Base-by-base conservation (phyloP, 192 early-diverging fungal species). In the Linnemannia elongata region DNA sequence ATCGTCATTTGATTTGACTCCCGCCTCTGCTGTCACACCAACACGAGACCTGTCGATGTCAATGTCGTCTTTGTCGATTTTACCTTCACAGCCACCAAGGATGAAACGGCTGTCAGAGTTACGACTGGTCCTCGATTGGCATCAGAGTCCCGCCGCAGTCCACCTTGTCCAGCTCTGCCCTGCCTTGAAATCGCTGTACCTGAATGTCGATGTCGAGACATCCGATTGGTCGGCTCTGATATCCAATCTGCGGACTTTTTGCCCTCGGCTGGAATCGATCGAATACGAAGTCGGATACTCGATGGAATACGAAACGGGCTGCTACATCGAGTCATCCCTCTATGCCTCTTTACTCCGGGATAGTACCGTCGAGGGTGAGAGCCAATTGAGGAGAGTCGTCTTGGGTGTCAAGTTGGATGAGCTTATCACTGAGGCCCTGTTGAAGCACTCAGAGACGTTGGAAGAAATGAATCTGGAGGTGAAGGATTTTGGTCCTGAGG, bases 171-270 rank as follows among this genome's bases (percentile, higher is more conserved):
- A 39, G 7, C 39, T 72, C 45, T 80, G 78, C 38, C 78, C 78
- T 36, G 55, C 57, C 1, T 42, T 80, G 1, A 15, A 63, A 33
- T 44, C 54, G 24, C 30, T 80, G 22, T 24, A 74, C 39, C 49
- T 80, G 18, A 80, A 45, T 24, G 78, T 80, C 39, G 78, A 74
- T 30, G 41, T 63, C 20, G 78, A 74, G 60, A 55, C 72, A 74
- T 60, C 45, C 36, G 72, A 81, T 42, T 24, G 74, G 7, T 1
- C 41, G 6, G n/a, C n/a, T 10, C 41, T 81, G 0, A 49, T 47
- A 13, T 27, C 22, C 8, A 20, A 30, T 39, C 33, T 74, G 15
- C 55, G 45, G 27, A 68, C n/a, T 38, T 60, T 69, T 47, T 81
- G 73, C 24, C 73, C 79, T 36, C 55, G 60, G 44, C 24, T 81